These are phyloP conservation scores for Exophiala dermatitidis DNA, from an alignment of 2,329 filamentous ascomycete genomes.

Conservation along the genomic window DNA sequence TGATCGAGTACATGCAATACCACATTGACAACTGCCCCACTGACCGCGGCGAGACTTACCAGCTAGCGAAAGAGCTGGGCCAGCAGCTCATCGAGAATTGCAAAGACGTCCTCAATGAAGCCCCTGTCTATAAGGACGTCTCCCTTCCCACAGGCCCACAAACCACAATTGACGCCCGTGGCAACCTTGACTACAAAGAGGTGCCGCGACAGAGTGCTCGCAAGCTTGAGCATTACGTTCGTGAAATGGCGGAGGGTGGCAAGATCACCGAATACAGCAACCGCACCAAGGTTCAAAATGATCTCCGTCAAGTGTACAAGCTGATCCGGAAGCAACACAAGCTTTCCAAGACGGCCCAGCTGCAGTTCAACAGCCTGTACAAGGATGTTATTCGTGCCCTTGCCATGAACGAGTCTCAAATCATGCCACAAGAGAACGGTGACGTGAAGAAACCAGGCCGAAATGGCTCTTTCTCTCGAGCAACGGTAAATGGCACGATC, in stretches of 20 bases:
- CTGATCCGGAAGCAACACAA: slow-evolving; percentile 98
- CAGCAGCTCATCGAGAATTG: slow-evolving; percentile 95
- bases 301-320: slow-evolving; percentile 91
- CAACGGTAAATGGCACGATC: slow-evolving; percentile 45
- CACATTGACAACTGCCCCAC: slow-evolving; percentile 98
- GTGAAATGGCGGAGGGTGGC: slow-evolving; percentile 95
- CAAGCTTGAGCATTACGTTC: slow-evolving; percentile 96
- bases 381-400: slow-evolving; percentile 88
- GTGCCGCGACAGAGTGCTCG: slow-evolving; percentile 78
- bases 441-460: slow-evolving; percentile 51
- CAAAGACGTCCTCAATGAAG: slow-evolving; percentile 74
- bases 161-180: slow-evolving; percentile 84
- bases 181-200: slow-evolving; percentile 89
- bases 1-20: slow-evolving; percentile 99
- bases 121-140: slow-evolving; percentile 95
- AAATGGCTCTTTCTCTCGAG: slow-evolving; percentile 38
- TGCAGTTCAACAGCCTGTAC: slow-evolving; percentile 94
- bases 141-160: slow-evolving; percentile 83
- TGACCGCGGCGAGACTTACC: slow-evolving; percentile 92
- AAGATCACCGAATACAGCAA: slow-evolving; percentile 99
- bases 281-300: slow-evolving; percentile 94
- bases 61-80: slow-evolving; percentile 92
- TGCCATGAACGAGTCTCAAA: slow-evolving; percentile 96
- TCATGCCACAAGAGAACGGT: slow-evolving; percentile 78
- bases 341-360: slow-evolving; percentile 88